Evolutionary conservation across 495 filamentous ascomycete genomes (phyloP).

Genomic region (Penicillium lagena): DNA sequence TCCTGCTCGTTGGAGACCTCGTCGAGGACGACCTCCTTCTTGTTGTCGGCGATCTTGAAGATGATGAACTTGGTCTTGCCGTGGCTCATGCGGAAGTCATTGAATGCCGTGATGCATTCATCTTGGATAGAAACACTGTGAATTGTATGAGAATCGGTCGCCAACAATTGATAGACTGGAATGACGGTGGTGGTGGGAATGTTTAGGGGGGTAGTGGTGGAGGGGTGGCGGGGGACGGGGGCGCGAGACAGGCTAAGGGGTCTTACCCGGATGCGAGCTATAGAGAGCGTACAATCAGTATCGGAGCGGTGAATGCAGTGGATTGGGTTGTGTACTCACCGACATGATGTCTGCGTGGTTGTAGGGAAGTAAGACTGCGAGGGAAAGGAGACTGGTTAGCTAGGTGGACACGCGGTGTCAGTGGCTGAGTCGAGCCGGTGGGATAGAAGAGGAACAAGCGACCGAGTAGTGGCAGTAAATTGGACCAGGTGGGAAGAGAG

Average conservation of each 20-base stretch:
- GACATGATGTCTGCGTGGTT: conserved; percentile 32
- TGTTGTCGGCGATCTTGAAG: conserved; percentile 93
- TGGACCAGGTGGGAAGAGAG: no score
- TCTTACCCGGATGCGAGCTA: conserved; percentile 44
- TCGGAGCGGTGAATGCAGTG: background rate
- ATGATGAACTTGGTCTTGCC: conserved; percentile 84
- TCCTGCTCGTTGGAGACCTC: conserved; percentile 59
- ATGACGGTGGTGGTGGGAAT: background rate
- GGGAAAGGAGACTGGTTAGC: conserved; percentile 16
- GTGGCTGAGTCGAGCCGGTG: conserved; percentile 7
- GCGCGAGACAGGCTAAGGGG: conserved; percentile 7
- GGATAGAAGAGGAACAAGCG: no score
- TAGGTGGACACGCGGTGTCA: conserved; percentile 30
- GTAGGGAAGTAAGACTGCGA: conserved; percentile 14
- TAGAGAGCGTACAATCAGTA: conserved; percentile 10
- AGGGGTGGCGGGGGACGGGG: conserved; percentile 6
- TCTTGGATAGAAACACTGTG: conserved; percentile 67
- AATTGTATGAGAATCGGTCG: conserved; percentile 14
- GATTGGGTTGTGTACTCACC: conserved; percentile 18
- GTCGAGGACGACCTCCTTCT: conserved; percentile 79
- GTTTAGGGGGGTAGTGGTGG: background rate
- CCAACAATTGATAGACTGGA: no score
- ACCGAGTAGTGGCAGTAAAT: no score
- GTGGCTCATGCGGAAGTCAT: conserved; percentile 85
- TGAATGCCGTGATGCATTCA: conserved; percentile 79